phyloP scores from a whole-genome alignment of 2,329 filamentous ascomycete species.

The Xylariales sp. region DNA sequence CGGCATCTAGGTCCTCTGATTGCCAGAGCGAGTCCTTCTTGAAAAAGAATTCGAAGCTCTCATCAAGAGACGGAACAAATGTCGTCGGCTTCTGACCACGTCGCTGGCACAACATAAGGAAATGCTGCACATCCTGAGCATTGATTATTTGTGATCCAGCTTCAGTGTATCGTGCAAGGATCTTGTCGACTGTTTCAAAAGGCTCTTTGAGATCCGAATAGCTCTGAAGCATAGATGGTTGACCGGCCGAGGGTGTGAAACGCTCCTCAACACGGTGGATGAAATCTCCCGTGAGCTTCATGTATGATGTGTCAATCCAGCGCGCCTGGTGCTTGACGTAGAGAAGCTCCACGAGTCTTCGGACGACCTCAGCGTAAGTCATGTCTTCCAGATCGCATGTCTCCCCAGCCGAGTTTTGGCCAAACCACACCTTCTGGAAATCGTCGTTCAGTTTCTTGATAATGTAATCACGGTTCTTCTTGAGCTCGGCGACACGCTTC shows the following conservation, averaged over 20 bases:
- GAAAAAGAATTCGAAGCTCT: slow-evolving; percentile 99
- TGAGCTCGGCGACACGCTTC: slow-evolving; percentile 81
- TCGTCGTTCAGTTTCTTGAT: slow-evolving; percentile 95
- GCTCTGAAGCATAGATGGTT: slow-evolving; percentile 80
- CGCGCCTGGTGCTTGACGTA: slow-evolving; percentile 86
- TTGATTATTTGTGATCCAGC: slow-evolving; percentile 90
- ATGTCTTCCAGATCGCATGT: slow-evolving; percentile 89
- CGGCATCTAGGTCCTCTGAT: slow-evolving; percentile 93
- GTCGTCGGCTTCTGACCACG: slow-evolving; percentile 93
- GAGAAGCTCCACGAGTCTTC: slow-evolving; percentile 82
- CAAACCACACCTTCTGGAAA: slow-evolving; percentile 97
- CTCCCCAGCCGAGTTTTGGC: slow-evolving; percentile 73
- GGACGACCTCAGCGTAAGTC: slow-evolving; percentile 86
- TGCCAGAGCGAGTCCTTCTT: slow-evolving; percentile 99
- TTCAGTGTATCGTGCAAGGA: slow-evolving; percentile 79
- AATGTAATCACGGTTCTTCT: slow-evolving; percentile 84
- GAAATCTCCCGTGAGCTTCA: slow-evolving; percentile 84
- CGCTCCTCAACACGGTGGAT: slow-evolving; percentile 96
- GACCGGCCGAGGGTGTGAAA: slow-evolving; percentile 69
- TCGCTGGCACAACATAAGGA: slow-evolving; percentile 86
- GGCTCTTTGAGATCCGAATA: slow-evolving; percentile 85
- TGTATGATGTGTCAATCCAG: slow-evolving; percentile 86
- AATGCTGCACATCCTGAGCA: slow-evolving; percentile 96
- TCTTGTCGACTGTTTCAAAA: slow-evolving; percentile 70
- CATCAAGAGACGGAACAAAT: slow-evolving; percentile 91